These are phyloP conservation scores for Closterium sp. DNA, from an alignment of 139 green algal species.

Conservation along the genomic window DNA sequence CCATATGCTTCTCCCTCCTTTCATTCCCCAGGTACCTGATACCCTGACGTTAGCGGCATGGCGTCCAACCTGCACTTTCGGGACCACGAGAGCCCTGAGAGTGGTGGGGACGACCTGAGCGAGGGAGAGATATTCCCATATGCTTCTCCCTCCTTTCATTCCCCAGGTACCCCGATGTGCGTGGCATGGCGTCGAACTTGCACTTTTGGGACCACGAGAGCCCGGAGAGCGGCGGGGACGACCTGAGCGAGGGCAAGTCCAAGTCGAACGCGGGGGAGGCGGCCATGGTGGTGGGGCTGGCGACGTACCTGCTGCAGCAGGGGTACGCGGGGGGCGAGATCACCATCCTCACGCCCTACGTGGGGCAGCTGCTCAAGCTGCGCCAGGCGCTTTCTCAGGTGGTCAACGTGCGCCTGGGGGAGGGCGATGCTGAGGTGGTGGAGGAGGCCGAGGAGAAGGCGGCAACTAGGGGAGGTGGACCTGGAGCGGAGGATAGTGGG, in stretches of 20 bases:
- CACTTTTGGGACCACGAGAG: slow-evolving; percentile 68
- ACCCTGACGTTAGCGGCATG: no score
- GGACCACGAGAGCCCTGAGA: no score
- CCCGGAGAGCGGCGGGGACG: slow-evolving; percentile 55
- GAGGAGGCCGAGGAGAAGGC: slow-evolving; percentile 52
- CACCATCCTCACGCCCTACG: slow-evolving; percentile 75
- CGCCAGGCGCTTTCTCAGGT: slow-evolving; percentile 38
- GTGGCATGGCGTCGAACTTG: slow-evolving; percentile 47
- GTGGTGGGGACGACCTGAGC: no score
- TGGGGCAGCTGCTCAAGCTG: slow-evolving; percentile 68
- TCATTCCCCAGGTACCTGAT: no score
- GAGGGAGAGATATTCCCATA: no score
- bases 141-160: background rate
- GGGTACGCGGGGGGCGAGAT: slow-evolving; percentile 63
- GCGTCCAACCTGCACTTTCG: no score
- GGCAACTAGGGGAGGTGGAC: slow-evolving; percentile 13
- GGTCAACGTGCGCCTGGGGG: slow-evolving; percentile 58
- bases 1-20: no score
- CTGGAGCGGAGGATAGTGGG: slow-evolving; percentile 2
- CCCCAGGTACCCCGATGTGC: slow-evolving; percentile 19
- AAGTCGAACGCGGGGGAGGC: slow-evolving; percentile 69
- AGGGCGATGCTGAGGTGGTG: slow-evolving; percentile 61
- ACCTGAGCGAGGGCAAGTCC: slow-evolving; percentile 57
- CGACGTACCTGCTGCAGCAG: slow-evolving; percentile 67
- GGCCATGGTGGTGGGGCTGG: slow-evolving; percentile 54